These are phyloP conservation scores for Cryptosporidium sp. DNA, from an alignment of 169 alveolate species.

Conservation along the genomic window DNA sequence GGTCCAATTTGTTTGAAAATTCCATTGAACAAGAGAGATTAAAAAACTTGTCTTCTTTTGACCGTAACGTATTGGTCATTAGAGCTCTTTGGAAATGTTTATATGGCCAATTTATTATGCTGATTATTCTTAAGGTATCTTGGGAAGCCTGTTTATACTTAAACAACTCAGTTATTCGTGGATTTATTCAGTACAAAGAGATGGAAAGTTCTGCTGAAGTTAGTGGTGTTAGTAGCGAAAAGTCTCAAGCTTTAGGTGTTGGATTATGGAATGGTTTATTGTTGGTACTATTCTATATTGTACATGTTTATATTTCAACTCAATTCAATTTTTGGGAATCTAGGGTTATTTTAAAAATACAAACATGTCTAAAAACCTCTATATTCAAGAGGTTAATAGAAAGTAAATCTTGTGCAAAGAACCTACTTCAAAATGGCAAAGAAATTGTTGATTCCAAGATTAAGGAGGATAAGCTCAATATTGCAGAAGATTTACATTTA, in stretches of 20 bases:
- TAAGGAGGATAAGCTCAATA: neutral
- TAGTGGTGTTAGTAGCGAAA: neutral
- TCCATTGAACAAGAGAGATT: slow-evolving; percentile 25
- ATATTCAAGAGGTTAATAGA: slow-evolving; percentile 48
- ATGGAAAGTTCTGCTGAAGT: slow-evolving; percentile 23
- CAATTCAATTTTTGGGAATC: slow-evolving; percentile 74
- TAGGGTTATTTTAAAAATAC: slow-evolving; percentile 47
- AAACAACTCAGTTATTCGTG: slow-evolving; percentile 48
- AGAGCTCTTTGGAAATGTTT: slow-evolving; percentile 71
- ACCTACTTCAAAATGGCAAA: slow-evolving; percentile 19
- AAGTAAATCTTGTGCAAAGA: slow-evolving; percentile 55
- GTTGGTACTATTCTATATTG: slow-evolving; percentile 17
- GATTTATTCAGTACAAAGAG: slow-evolving; percentile 67
- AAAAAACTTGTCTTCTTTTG: slow-evolving; percentile 31
- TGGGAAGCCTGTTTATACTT: slow-evolving; percentile 56
- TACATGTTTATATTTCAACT: slow-evolving; percentile 53
- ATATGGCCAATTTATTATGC: slow-evolving; percentile 4
- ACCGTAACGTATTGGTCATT: slow-evolving; percentile 56
- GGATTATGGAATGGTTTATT: slow-evolving; percentile 29
- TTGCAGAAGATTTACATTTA: neutral
- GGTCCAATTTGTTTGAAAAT: slow-evolving; percentile 57
- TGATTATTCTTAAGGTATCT: slow-evolving; percentile 21
- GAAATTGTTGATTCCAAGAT: slow-evolving; percentile 25
- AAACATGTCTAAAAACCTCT: slow-evolving; percentile 68
- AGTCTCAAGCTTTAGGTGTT: slow-evolving; percentile 5